phyloP scores from a whole-genome alignment of 352 stramenopile genomes.

The Phytophthora europaea region DNA sequence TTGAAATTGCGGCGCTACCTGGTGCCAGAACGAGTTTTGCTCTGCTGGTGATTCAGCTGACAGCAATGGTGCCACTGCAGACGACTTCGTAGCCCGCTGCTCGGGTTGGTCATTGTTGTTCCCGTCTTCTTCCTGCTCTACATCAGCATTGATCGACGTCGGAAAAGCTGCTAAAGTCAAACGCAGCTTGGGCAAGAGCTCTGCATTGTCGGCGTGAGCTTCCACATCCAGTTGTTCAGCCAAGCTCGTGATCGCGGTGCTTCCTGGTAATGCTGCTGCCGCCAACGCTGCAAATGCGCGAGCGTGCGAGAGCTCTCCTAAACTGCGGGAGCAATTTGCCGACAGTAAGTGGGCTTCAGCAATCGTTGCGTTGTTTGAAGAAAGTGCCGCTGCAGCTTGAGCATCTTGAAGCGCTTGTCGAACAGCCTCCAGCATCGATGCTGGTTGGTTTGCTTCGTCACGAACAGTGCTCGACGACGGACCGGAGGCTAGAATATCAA shows the following conservation, averaged over 20 bases:
- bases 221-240: constrained; percentile 47
- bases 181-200: constrained; percentile 27
- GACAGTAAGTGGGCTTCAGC: constrained; percentile 47
- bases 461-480: constrained; percentile 8
- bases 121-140: constrained; percentile 22
- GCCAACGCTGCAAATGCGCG: constrained; percentile 38
- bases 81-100: constrained; percentile 4
- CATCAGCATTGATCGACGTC: not conserved
- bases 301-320: constrained; percentile 46
- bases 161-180: constrained; percentile 22
- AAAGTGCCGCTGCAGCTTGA: constrained; percentile 36
- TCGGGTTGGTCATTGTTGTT: constrained; percentile 45
- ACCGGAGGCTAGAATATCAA: constrained; percentile 30
- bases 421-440: constrained; percentile 43
- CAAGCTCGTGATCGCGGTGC: constrained; percentile 39
- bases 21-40: constrained; percentile 31
- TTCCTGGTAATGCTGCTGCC: constrained; percentile 34
- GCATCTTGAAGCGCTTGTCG: constrained; percentile 58
- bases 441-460: constrained; percentile 26
- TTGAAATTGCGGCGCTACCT: constrained; percentile 31
- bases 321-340: constrained; percentile 49
- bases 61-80: not conserved
- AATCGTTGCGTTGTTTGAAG: constrained; percentile 30
- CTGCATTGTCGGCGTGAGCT: constrained; percentile 12
- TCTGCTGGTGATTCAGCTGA: constrained; percentile 3